Evolutionary conservation across 176 grass and related monocot genomes (phyloP).

Genomic region (Areca catechu): DNA sequence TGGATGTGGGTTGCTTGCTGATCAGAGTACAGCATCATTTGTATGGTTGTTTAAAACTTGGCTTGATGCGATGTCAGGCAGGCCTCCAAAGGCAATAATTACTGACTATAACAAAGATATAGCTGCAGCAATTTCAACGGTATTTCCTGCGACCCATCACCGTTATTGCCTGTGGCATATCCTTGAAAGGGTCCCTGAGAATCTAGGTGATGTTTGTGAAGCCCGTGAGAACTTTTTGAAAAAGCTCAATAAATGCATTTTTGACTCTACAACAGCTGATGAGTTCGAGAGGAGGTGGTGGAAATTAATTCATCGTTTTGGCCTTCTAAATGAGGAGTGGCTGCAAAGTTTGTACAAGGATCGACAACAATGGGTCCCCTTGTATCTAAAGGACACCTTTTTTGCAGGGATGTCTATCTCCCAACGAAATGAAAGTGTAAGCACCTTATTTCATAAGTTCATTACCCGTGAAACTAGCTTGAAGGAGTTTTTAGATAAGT

Average conservation of each 20-base stretch:
- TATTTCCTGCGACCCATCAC: neutral
- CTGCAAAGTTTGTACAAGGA: neutral
- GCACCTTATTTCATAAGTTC: neutral
- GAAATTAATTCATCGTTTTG: neutral
- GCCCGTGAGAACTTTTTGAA: neutral
- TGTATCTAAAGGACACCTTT: neutral
- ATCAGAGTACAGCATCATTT: neutral
- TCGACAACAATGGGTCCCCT: neutral
- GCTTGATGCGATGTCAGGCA: neutral
- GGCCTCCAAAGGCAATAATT: neutral
- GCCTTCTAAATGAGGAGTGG: neutral
- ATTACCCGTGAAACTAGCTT: neutral
- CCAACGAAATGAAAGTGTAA: neutral
- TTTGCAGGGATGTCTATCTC: neutral
- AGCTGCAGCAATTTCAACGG: neutral
- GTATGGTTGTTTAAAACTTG: neutral
- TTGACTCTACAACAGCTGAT: too few species aligned
- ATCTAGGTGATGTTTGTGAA: neutral
- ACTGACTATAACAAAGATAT: neutral
- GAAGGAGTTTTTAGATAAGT: neutral
- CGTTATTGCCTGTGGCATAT: slow-evolving; percentile 1
- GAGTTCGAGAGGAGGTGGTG: too few species aligned
- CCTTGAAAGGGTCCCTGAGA: neutral
- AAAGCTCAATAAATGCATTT: too few species aligned
- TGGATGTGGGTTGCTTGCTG: neutral